Evolutionary conservation across 176 grass and related monocot species (phyloP).

Genomic region (Cocos nucifera): DNA sequence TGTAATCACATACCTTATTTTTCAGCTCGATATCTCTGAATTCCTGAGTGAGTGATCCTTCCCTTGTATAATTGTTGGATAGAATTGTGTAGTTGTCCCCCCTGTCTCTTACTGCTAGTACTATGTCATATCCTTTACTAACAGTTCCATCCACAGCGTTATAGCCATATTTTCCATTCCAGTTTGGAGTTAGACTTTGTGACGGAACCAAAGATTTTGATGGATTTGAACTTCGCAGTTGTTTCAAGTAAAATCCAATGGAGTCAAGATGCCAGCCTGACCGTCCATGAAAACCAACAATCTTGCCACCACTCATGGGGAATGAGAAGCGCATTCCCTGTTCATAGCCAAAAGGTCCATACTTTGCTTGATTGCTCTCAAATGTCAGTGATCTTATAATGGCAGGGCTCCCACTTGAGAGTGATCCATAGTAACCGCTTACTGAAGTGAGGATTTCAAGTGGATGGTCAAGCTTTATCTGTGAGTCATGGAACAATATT

Average conservation of each 20-base stretch:
- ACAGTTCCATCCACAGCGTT: slow-evolving; percentile 18
- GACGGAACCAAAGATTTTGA: slow-evolving; percentile 34
- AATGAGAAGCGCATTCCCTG: slow-evolving; percentile 54
- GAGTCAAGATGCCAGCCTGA: slow-evolving; percentile 56
- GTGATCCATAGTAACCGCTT: slow-evolving; percentile 45
- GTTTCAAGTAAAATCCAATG: slow-evolving; percentile 34
- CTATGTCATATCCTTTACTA: slow-evolving; percentile 38
- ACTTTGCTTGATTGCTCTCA: slow-evolving; percentile 47
- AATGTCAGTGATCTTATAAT: slow-evolving; percentile 69
- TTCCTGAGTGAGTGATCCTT: background rate
- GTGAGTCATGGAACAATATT: background rate
- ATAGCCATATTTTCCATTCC: slow-evolving; percentile 32
- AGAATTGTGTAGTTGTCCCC: slow-evolving; percentile 41
- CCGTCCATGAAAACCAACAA: slow-evolving; percentile 58
- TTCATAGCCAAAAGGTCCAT: slow-evolving; percentile 57
- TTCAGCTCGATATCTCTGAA: slow-evolving; percentile 20
- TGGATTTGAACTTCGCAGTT: slow-evolving; percentile 7
- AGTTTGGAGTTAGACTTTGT: slow-evolving; percentile 24
- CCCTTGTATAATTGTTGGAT: slow-evolving; percentile 33
- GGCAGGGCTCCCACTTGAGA: slow-evolving; percentile 38
- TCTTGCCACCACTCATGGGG: slow-evolving; percentile 37
- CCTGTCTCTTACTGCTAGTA: slow-evolving; percentile 41
- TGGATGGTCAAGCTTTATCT: slow-evolving; percentile 59
- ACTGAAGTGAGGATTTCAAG: slow-evolving; percentile 40
- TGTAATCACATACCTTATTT: slow-evolving; percentile 35